phyloP scores from a whole-genome alignment of 148 eudicot species.

The Pouteria glomerata region DNA sequence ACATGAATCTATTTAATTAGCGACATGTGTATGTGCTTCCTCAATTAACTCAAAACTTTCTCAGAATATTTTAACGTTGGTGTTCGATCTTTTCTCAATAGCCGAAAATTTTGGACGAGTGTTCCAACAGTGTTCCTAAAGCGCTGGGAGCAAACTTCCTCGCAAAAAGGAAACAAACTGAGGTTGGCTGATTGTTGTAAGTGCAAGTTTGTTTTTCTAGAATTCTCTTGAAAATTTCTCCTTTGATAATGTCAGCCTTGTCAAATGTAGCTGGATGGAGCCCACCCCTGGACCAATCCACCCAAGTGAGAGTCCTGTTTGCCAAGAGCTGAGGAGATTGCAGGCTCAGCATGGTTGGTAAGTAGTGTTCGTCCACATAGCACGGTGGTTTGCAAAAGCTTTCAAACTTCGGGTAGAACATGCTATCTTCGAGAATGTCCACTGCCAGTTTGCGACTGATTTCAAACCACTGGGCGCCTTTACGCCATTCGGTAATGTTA shows the following conservation, averaged over 20 bases:
- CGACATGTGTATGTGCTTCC: too few relatives aligned
- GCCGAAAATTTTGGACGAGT: conserved; percentile 30
- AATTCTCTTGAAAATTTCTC: conserved; percentile 28
- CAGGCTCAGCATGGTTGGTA: conserved; percentile 33
- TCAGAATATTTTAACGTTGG: too few relatives aligned
- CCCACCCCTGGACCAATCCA: conserved; percentile 35
- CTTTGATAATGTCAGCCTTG: conserved; percentile 27
- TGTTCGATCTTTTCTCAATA: too few relatives aligned
- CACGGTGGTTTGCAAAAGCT: conserved; percentile 31
- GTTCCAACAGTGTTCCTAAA: conserved; percentile 30
- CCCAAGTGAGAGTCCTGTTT: conserved; percentile 32
- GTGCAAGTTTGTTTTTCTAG: conserved; percentile 16
- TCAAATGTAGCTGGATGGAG: conserved; percentile 42
- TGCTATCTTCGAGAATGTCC: conserved; percentile 22
- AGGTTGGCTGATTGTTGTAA: conserved; percentile 36
- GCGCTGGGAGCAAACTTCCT: conserved; percentile 53
- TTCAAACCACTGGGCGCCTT: conserved; percentile 56
- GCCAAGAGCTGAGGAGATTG: conserved; percentile 28
- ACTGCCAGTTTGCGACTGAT: conserved; percentile 30
- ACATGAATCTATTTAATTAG: too few relatives aligned
- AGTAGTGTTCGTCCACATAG: conserved; percentile 42
- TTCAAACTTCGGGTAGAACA: conserved; percentile 32
- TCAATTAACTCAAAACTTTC: too few relatives aligned
- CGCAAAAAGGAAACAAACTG: conserved; percentile 41
- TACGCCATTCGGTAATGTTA: conserved; percentile 39